A percentile compares a stretch with the other conserved stretches of the same genome.
Evolutionary conservation across 768 basidiomycete species (phyloP).

Genomic region (Suillus paluster): DNA sequence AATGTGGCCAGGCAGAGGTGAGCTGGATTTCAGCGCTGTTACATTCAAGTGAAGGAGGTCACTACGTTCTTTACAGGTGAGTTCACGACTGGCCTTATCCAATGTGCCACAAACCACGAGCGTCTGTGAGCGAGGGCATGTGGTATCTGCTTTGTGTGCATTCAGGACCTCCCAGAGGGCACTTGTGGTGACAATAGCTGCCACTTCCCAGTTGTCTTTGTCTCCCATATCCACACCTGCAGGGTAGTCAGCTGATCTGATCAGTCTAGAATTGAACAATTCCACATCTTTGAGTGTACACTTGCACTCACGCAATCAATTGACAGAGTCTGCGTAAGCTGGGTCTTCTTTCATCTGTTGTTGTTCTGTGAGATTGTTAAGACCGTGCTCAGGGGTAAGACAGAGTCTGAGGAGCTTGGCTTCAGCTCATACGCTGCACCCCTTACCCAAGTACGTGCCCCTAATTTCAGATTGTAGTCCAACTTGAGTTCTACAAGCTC

Average conservation of each 20-base stretch:
- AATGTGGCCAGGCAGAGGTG: slow-evolving; percentile 26
- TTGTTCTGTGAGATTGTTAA: slow-evolving; percentile 16
- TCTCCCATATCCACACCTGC: slow-evolving; percentile 3
- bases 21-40: neutral
- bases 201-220: neutral
- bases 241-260: slow-evolving; percentile 8
- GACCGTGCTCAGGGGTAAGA: too few relatives aligned
- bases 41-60: neutral
- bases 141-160: neutral
- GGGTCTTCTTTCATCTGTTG: slow-evolving; percentile 30
- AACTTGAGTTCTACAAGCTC: too few relatives aligned
- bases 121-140: neutral
- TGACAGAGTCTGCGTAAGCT: slow-evolving; percentile 21
- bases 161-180: slow-evolving; percentile 6
- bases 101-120: neutral
- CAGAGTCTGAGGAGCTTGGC: too few relatives aligned
- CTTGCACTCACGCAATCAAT: slow-evolving; percentile 3
- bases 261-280: slow-evolving; percentile 21
- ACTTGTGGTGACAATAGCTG: slow-evolving; percentile 11
- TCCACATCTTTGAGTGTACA: slow-evolving; percentile 25
- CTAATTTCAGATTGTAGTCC: too few relatives aligned
- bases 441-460: too few relatives aligned
- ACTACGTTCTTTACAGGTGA: neutral
- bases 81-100: neutral
- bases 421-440: too few relatives aligned